Evolutionary conservation across 306 rosid species (phyloP).

Genomic region (Medicago lupulina): DNA sequence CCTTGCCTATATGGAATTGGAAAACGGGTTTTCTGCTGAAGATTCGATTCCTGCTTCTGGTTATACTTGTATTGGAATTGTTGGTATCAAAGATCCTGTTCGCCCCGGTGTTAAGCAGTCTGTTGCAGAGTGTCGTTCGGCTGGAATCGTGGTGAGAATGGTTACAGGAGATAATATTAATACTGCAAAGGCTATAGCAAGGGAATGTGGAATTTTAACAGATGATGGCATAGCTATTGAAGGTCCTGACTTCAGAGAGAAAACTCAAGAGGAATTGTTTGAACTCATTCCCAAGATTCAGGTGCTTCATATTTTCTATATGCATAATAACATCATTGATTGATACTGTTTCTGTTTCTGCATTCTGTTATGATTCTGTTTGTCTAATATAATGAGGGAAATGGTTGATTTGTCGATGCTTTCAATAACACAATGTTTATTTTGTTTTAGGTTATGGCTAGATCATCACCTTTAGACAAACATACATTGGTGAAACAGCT

Average conservation of each 20-base stretch:
- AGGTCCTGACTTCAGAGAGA: conserved; percentile 89
- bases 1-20: conserved; percentile 81
- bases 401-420: conserved; percentile 24
- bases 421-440: conserved; percentile 33
- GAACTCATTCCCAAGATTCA: conserved; percentile 87
- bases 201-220: conserved; percentile 95
- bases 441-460: conserved; percentile 83
- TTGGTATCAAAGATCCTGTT: conserved; percentile 97
- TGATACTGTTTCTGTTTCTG: background rate
- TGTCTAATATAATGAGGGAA: background rate
- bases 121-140: conserved; percentile 83
- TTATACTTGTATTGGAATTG: conserved; percentile 84
- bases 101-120: conserved; percentile 98
- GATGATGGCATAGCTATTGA: conserved; percentile 97
- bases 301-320: conserved; percentile 53
- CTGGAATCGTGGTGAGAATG: conserved; percentile 90
- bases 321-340: background rate
- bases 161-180: conserved; percentile 94
- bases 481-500: conserved; percentile 84
- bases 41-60: conserved; percentile 79
- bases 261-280: conserved; percentile 73
- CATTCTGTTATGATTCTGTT: background rate
- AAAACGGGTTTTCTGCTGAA: conserved; percentile 55
- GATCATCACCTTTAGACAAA: conserved; percentile 96
- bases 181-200: conserved; percentile 96